Conservation (phyloP, 2,329 filamentous ascomycete genomes). For the Claviceps maximensis region DNA sequence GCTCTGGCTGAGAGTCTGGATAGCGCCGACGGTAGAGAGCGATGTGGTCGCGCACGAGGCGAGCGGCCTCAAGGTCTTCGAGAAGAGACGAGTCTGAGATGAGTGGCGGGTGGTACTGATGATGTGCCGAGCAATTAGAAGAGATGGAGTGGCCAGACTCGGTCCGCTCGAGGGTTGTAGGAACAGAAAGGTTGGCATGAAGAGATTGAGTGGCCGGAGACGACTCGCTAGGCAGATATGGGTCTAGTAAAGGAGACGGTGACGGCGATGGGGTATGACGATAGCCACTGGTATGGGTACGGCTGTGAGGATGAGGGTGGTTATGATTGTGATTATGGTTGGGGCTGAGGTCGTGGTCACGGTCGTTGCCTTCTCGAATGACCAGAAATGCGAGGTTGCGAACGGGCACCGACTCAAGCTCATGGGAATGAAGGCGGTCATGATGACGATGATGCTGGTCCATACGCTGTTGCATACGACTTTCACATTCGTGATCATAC, state of each 20-base stretch:
- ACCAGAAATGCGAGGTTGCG: constrained; percentile 24
- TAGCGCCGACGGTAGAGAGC: constrained; percentile 29
- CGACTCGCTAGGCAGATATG: neutral
- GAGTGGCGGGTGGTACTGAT: constrained; percentile 14
- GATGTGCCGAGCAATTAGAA: constrained; percentile 21
- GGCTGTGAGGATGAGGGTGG: constrained; percentile 1
- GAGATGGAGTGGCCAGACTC: constrained; percentile 35
- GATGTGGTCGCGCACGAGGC: constrained; percentile 35
- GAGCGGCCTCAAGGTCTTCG: constrained; percentile 32
- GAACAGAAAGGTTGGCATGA: neutral
- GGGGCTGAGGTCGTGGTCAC: constrained; percentile 4
- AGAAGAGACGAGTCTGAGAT: constrained; percentile 12
- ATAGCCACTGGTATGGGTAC: constrained; percentile 5
- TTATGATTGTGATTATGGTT: constrained; percentile 3
- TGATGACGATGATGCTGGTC: neutral
- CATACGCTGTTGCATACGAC: neutral
- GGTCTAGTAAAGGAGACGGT: constrained; percentile 11
- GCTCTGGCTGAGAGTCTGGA: constrained; percentile 38
- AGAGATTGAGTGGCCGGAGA: neutral
- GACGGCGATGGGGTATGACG: constrained; percentile 10
- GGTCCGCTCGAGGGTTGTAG: constrained; percentile 31
- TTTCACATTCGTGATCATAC: neutral
- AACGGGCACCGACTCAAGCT: constrained; percentile 16
- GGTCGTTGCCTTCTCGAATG: constrained; percentile 21
- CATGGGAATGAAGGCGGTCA: neutral